Base-by-base conservation (phyloP, 108 stramenopile species). In the Discostella stelligeroides region DNA sequence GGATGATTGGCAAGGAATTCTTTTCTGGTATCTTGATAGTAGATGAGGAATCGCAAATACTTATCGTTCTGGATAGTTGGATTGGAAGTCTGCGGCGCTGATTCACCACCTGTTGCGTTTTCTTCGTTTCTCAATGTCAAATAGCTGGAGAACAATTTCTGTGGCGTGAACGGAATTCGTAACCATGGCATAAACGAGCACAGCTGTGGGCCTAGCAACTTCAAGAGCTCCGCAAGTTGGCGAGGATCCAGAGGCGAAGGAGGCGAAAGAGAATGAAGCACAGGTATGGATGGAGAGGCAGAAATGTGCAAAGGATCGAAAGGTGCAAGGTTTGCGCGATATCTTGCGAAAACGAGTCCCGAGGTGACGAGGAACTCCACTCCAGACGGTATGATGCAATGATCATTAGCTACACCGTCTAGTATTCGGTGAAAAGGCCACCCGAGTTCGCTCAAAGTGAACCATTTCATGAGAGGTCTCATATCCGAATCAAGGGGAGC, bases 401-500 rank as follows among this genome's bases (percentile, higher is more conserved):
- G 25, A 15, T 54, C 27, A 27, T 54, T 54, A 28, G 28, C 28
- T 54, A 9, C n/a, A n/a, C n/a, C n/a, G n/a, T n/a, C n/a, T n/a
- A n/a, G n/a, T n/a, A n/a, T n/a, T n/a, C n/a, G n/a, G n/a, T 46
- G 63, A 18, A 47, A 10, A 7, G 47, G 50, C 18, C n/a, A 41
- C 28, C 50, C 66, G 13, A 78, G 72, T 50, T 88, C 87, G 0
- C 66, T 56, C 11, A 90, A 9, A 21, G 63, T 63, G 53, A 89
- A 89, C 92, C 92, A 93, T 41, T 87, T 88, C n/a, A 93, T 47
- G 7, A 81, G 68, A 6, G 75, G 72, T 50, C 88, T 90, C 56
- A 63, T 68, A 11, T 87, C 89, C 17, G 82, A 68, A 27, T 58
- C 38, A 11, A 92, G 50, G 13, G 84, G 73, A 1, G 88, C 91